phyloP scores from a whole-genome alignment of 164 flowering plant genomes.

The Aristolochia californica region DNA sequence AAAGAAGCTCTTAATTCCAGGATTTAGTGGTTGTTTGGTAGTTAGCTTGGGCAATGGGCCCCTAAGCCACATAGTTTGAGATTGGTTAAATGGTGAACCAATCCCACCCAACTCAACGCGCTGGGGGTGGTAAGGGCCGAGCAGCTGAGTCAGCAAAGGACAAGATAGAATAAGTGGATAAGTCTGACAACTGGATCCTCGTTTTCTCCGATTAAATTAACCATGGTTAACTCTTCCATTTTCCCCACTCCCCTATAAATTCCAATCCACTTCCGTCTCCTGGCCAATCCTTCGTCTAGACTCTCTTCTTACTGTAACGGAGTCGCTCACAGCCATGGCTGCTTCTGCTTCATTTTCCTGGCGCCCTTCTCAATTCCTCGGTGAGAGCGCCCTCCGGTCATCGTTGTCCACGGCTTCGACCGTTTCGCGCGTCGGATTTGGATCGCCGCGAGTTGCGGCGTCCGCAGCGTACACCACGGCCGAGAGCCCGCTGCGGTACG shows the following conservation, averaged over 20 bases:
- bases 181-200: background rate
- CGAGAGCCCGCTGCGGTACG: background rate
- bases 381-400: background rate
- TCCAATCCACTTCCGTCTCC: background rate
- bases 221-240: background rate
- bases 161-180: background rate
- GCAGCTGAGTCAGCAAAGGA: background rate
- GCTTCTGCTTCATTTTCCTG: background rate
- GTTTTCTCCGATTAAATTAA: background rate
- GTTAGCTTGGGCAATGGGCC: too few species aligned
- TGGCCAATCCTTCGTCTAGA: background rate
- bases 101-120: too few species aligned
- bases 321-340: too few species aligned
- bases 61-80: too few species aligned
- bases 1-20: too few species aligned
- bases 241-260: background rate
- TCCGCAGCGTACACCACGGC: conserved; percentile 9
- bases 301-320: too few species aligned
- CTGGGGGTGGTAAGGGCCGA: background rate
- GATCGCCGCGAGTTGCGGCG: conserved; percentile 5
- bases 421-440: conserved; percentile 3
- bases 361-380: background rate
- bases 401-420: background rate
- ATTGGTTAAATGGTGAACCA: too few species aligned
- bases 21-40: conserved; percentile 7